Base-by-base conservation (phyloP, 495 filamentous ascomycete genomes). In the Pyrenula aspistea region DNA sequence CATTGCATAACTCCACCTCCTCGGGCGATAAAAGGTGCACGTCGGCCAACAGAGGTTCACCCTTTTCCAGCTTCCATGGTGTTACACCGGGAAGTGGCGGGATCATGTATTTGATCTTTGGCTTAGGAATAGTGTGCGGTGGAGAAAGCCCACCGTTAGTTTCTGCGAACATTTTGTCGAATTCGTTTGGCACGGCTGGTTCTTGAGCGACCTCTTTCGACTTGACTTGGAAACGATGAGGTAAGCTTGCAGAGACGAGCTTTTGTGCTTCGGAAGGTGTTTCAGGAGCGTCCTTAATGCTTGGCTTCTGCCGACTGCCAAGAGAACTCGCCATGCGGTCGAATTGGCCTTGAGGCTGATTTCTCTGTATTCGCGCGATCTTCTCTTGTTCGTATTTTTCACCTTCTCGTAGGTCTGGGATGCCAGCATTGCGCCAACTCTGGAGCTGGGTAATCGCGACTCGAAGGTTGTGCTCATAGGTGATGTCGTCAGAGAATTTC, bases 351-450 rank as follows among this genome's bases (percentile, higher is more conserved):
- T 85, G 81, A 0, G 85, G 85, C 53, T 80, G 73, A 25, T 83
- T 71, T 59, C 84, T 83, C 62, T 87, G 83, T n/a, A 79, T 83
- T 36, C 88, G 80, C 53, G 77, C 73, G 56, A 83, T 76, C 68
- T 97, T 99, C 65, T 97, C 94, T 57, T 84, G 77, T 68, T 99
- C 93, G 66, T 93, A 99, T 66, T 93, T 95, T 70, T 95, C 91
- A 22, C 94, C 94, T 25, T 83, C 80, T 53, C 86, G 83, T 24
- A 99, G 71, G 57, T 93, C 89, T 11, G 83, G 83, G 49, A 97
- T 91, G 24, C 84, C 81, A 69, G 86, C 83, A 19, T 82, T 79
- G 20, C 94, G 82, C 93, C 93, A 99, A 65, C 97, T 93, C 62
- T 97, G 91, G 2, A 99, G 76, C 63, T 96, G 93, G 2, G 77